phyloP scores from a whole-genome alignment of 2,329 filamentous ascomycete species.

The Fusarium coicis region DNA sequence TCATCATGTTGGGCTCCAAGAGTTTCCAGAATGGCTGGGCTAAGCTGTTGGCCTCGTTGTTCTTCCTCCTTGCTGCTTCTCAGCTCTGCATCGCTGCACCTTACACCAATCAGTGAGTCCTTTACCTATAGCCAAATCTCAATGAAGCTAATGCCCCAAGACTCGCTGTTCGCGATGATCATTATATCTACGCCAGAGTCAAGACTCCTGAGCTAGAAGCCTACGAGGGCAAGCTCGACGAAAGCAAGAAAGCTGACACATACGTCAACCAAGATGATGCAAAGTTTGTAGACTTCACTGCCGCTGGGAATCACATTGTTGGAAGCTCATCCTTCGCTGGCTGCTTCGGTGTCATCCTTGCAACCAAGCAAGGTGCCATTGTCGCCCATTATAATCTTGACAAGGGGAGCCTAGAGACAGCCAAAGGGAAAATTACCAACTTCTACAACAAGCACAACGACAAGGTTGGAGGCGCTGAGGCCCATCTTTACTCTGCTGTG shows the following conservation, averaged over 20 bases:
- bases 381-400: background rate
- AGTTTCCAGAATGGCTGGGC: background rate
- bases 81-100: conserved; percentile 7
- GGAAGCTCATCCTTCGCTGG: background rate
- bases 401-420: background rate
- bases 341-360: conserved; percentile 4
- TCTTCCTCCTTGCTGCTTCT: background rate
- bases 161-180: background rate
- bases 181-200: background rate
- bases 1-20: background rate
- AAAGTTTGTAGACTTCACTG: background rate
- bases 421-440: background rate
- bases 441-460: background rate
- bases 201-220: background rate
- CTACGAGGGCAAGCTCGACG: background rate
- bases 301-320: background rate
- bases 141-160: background rate
- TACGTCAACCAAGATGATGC: background rate
- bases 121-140: rapidly evolving
- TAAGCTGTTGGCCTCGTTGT: background rate
- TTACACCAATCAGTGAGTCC: background rate
- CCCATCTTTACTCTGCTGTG: background rate
- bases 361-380: conserved; percentile 1
- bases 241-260: background rate
- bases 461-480: background rate